Percentiles rank a stretch among this genome's conserved stretches.
Evolutionary conservation across 139 green algal genomes (phyloP).

Genomic region (Closterium sp.): DNA sequence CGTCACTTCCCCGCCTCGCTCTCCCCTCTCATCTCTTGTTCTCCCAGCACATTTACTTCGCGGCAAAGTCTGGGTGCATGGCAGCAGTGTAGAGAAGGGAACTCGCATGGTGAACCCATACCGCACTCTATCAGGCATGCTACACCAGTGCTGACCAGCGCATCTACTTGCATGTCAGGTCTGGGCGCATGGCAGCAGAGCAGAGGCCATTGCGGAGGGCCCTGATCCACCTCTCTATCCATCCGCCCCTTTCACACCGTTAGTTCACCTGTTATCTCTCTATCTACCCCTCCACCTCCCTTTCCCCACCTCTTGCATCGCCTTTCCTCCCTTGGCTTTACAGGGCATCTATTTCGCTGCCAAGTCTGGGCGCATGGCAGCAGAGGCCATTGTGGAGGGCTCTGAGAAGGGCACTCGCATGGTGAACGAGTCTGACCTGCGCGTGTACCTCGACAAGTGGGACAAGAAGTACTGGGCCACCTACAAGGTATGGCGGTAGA

Average conservation of each 20-base stretch:
- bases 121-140: too few species aligned
- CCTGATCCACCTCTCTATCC: too few species aligned
- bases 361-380: constrained; percentile 95
- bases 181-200: too few species aligned
- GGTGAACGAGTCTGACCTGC: constrained; percentile 81
- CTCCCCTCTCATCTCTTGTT: too few species aligned
- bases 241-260: too few species aligned
- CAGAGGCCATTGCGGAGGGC: too few species aligned
- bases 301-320: background rate
- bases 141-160: too few species aligned
- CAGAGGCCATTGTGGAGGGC: constrained; percentile 89
- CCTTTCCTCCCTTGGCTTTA: background rate
- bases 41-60: background rate
- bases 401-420: constrained; percentile 78
- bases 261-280: too few species aligned
- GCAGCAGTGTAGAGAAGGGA: background rate
- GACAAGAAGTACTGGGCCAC: constrained; percentile 99
- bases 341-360: constrained; percentile 99
- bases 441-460: constrained; percentile 93
- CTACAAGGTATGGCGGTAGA: constrained; percentile 98
- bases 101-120: too few species aligned
- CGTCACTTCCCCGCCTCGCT: background rate
- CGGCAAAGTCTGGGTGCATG: background rate
- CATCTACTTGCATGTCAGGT: too few species aligned
- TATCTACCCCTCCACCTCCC: background rate